phyloP scores from a whole-genome alignment of 495 filamentous ascomycete genomes.

The Aspergillus panamensis region DNA sequence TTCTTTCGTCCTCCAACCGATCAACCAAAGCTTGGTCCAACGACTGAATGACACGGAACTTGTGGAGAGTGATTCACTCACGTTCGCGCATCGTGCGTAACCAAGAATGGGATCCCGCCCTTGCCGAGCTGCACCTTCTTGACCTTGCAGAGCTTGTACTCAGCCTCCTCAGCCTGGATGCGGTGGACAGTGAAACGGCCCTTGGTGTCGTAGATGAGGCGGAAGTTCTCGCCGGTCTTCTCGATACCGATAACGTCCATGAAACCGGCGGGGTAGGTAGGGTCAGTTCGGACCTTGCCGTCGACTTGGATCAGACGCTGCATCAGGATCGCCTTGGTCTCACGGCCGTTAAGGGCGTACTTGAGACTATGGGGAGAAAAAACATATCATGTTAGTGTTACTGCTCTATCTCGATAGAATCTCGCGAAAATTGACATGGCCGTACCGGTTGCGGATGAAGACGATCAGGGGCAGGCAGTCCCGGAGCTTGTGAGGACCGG shows the following conservation, averaged over 20 bases:
- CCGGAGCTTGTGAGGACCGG: conserved; percentile 98
- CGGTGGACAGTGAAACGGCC: conserved; percentile 99
- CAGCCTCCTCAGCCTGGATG: conserved; percentile 94
- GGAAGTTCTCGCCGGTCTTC: conserved; percentile 99
- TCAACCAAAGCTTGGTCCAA: conserved; percentile 98
- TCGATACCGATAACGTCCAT: conserved; percentile 99
- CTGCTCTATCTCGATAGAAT: not conserved
- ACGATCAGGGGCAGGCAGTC: conserved; percentile 99
- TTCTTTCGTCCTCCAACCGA: conserved; percentile 48
- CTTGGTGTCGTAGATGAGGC: conserved; percentile 99
- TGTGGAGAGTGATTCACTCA: conserved; percentile 65
- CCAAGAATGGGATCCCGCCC: conserved; percentile 99
- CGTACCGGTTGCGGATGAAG: conserved; percentile 89
- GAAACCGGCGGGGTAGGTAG: conserved; percentile 95
- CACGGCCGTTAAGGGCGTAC: conserved; percentile 98
- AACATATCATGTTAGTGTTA: conserved; percentile 14
- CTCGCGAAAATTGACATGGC: not conserved
- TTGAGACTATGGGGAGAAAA: conserved; percentile 63
- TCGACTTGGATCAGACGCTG: conserved; percentile 99
- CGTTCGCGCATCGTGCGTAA: conserved; percentile 99
- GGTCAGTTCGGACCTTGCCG: conserved; percentile 98
- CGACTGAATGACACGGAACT: conserved; percentile 95
- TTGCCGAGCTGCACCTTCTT: conserved; percentile 98
- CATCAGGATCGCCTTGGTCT: conserved; percentile 97
- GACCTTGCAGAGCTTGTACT: conserved; percentile 99